Conservation (phyloP, 2,329 filamentous ascomycete genomes). For the Trichoderma asperellum region DNA sequence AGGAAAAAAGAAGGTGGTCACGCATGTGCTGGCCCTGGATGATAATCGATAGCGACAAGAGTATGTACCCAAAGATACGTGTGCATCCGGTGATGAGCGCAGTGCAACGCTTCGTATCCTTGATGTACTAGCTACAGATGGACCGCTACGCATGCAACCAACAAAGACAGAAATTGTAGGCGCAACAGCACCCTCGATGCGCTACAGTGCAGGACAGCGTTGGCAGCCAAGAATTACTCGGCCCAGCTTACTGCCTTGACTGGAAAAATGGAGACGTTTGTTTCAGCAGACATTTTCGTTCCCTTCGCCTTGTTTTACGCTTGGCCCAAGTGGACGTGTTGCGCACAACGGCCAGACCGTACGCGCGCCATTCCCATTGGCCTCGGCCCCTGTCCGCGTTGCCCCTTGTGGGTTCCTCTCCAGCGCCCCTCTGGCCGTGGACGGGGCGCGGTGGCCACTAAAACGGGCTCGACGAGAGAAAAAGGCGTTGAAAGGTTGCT, state of each 20-base stretch:
- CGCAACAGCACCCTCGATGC: neutral
- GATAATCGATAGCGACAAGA: neutral
- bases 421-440: neutral
- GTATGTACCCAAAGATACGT: neutral
- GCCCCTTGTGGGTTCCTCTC: conserved; percentile 15
- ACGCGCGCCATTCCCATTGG: neutral
- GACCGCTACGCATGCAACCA: neutral
- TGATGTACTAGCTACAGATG: neutral
- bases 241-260: neutral
- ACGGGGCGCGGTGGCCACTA: conserved; percentile 14
- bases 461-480: neutral
- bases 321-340: conserved; percentile 6
- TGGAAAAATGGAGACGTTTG: conserved; percentile 14
- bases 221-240: neutral
- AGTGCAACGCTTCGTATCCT: neutral
- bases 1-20: neutral
- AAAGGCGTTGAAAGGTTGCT: neutral
- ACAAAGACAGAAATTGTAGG: neutral
- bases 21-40: neutral
- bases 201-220: neutral
- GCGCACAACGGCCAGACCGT: neutral
- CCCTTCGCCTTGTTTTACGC: conserved; percentile 5
- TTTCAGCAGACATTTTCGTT: conserved; percentile 20
- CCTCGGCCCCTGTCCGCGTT: conserved; percentile 2
- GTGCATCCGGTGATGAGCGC: neutral